Evolutionary conservation across 345 rosid species (phyloP).

Genomic region (Eucalyptus cloeziana): DNA sequence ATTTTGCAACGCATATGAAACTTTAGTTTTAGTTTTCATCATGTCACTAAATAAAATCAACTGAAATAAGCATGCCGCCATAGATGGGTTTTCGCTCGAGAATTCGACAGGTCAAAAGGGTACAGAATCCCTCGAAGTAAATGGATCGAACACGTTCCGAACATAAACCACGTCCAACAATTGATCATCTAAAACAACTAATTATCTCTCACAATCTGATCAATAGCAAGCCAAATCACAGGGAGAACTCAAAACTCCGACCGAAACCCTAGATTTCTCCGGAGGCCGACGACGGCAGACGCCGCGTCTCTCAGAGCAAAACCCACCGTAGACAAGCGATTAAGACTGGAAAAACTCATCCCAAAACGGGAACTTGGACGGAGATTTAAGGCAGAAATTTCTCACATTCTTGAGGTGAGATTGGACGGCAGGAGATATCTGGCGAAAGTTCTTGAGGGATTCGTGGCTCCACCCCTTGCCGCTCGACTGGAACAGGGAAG

Average conservation of each 20-base stretch:
- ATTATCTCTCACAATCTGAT: not conserved
- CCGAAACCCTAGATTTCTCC: not conserved
- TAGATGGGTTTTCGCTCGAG: not conserved
- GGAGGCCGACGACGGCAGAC: not conserved
- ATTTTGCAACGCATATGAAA: not conserved
- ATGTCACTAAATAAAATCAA: not conserved
- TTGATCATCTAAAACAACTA: not conserved
- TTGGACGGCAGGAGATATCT: slow-evolving; percentile 77
- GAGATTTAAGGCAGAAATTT: not conserved
- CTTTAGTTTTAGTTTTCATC: not conserved
- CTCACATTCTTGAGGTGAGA: slow-evolving; percentile 79
- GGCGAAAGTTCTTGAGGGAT: slow-evolving; percentile 64
- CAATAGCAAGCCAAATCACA: not conserved
- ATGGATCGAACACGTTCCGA: not conserved
- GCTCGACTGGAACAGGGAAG: slow-evolving; percentile 63
- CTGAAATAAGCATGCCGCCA: not conserved
- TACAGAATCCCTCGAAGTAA: not conserved
- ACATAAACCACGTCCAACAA: not conserved
- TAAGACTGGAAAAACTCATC: not conserved
- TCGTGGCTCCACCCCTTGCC: slow-evolving; percentile 46
- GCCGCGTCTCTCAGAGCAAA: not conserved
- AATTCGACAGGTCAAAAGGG: not conserved
- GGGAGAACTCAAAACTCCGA: not conserved
- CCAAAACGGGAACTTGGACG: not conserved
- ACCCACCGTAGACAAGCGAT: not conserved